A percentile compares a stretch with the other conserved stretches of the same genome.
Evolutionary conservation across 2,329 filamentous ascomycete species (phyloP).

Genomic region (Arthrobotrys musiformis): DNA sequence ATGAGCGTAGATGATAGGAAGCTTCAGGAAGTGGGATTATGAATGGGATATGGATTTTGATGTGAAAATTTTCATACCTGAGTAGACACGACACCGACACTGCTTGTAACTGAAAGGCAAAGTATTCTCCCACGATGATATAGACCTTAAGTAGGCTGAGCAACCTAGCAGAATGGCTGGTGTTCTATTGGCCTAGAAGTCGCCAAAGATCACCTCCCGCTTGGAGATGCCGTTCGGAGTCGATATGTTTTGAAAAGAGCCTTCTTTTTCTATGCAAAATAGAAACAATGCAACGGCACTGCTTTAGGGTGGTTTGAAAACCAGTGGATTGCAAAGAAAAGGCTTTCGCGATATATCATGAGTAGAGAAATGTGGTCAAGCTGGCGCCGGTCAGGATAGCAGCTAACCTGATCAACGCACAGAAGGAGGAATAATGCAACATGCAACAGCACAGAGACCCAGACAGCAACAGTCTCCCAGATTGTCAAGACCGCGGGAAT

Average conservation of each 20-base stretch:
- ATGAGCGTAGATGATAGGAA: not conserved
- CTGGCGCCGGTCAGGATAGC: conserved; percentile 25
- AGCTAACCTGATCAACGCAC: conserved; percentile 52
- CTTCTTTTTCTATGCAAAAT: conserved; percentile 25
- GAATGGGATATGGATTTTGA: not conserved
- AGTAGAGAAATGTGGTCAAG: conserved; percentile 7
- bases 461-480: conserved; percentile 3
- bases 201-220: conserved; percentile 50
- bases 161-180: conserved; percentile 24
- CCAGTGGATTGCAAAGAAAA: conserved; percentile 17
- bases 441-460: conserved; percentile 46
- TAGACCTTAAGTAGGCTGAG: conserved; percentile 28
- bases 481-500: not conserved
- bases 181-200: conserved; percentile 40
- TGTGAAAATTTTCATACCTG: conserved; percentile 45
- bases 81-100: conserved; percentile 27
- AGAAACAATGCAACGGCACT: conserved; percentile 9
- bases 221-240: conserved; percentile 50
- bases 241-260: conserved; percentile 16
- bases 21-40: not conserved
- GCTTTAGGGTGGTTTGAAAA: conserved; percentile 15
- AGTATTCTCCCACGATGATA: conserved; percentile 15
- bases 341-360: conserved; percentile 36
- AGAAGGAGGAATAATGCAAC: conserved; percentile 53
- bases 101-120: conserved; percentile 28